Evolutionary conservation across 2,329 filamentous ascomycete species (phyloP), one percentile per base, ranked within the genome.

Genomic region (Hypoxylon sp.): DNA sequence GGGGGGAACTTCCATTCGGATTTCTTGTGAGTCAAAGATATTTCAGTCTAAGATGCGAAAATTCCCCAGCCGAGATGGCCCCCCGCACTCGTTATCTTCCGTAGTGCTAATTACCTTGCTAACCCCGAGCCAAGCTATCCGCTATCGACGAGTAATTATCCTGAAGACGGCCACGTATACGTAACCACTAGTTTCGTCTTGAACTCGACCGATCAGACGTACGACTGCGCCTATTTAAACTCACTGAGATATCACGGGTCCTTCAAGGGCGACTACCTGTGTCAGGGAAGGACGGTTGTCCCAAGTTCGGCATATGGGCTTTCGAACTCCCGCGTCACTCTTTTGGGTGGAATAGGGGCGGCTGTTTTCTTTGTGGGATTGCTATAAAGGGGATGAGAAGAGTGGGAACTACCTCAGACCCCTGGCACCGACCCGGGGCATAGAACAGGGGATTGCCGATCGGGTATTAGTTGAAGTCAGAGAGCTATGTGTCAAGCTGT

Each of bases 181-280:
- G 50, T 50, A 6, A 67, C 64, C 23, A 43, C 38, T n/a, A 55
- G 34, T 9, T 63, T 67, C 34, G 32, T 51, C 19, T 10, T 67
- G 17, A 67, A 53, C 30, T 67, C 65, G 36, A 67, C 60, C 46
- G 65, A 67, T 21, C 19, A 45, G 34, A 60, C 46, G 25, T 67
- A 52, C 28, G 60, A 64, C 60, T 67, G 60, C 51, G 17, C 45
- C 9, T 67, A 57, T 25, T 21, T 67, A 32, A 64, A 64, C 57
- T 48, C 48, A 19, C 17, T 61, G 5, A 30, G 60, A 13, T 67
- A 64, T 21, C 21, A 55, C 3, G 65, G 65, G 9, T 32, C 28
- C 13, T 58, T 67, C 60, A 34, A 57, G 11, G 60, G 60, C 23
- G 43, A 67, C 43, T 63, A 63, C 34, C 45, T 56, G 23, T 67